These are phyloP conservation scores for Diutina pseudorugosa DNA, from an alignment of 1,139 yeast genomes.

Conservation along the genomic window DNA sequence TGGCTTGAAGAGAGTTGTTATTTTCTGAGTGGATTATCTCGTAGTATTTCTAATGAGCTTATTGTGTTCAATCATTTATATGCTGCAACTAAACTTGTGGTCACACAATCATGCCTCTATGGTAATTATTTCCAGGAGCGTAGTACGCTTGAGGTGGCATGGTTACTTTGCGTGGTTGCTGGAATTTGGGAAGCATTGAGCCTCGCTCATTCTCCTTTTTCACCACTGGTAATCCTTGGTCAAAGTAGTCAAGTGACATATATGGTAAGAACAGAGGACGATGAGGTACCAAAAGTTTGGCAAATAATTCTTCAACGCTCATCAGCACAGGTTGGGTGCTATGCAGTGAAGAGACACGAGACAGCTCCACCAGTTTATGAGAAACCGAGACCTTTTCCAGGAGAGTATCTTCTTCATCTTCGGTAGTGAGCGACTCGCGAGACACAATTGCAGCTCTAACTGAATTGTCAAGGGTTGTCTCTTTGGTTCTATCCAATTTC, in stretches of 20 bases:
- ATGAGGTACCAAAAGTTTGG: background rate
- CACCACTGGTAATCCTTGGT: background rate
- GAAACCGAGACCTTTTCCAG: background rate
- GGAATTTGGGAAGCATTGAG: background rate
- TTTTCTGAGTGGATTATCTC: constrained; percentile 1
- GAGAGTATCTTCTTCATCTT: background rate
- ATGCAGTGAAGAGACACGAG: background rate
- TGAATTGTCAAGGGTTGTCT: background rate
- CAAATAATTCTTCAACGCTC: background rate
- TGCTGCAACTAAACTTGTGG: background rate
- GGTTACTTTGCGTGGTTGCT: background rate
- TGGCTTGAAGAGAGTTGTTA: constrained; percentile 1
- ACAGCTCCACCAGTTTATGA: background rate
- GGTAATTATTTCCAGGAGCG: background rate
- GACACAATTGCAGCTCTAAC: background rate
- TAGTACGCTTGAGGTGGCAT: background rate
- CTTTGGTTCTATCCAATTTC: background rate
- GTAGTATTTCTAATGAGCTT: background rate
- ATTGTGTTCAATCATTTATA: background rate
- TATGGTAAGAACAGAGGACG: background rate
- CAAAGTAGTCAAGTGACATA: background rate
- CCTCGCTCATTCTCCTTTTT: background rate
- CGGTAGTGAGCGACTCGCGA: background rate
- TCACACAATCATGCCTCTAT: background rate
- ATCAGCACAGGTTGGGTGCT: background rate